Evolutionary conservation across 2,329 filamentous ascomycete species (phyloP), one percentile per base, ranked within the genome.

Genomic region (Metarhizium rileyi): DNA sequence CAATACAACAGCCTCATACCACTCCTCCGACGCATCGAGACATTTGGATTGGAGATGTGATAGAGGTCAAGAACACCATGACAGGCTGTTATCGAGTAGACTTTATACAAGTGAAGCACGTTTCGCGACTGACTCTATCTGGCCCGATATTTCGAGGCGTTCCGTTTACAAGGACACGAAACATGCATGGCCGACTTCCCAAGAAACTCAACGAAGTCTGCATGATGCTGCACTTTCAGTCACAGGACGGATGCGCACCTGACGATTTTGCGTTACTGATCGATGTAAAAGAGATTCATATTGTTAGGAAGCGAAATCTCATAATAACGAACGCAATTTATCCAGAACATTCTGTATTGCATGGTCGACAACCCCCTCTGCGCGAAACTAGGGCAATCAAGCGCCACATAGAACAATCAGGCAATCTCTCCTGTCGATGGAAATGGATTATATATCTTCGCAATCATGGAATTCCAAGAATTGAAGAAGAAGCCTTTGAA

Each of bases 301-400:
- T 83, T 0, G 56, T 67, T 2, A 53, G 62, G 1, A 62, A 70
- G 6, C 65, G 78, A 0, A 59, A 59, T 0, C 62, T 86, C 0
- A 58, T 70, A 0, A 63, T 74, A 2, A 87, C 83, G 0, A 88
- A 87, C 51, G 61, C 70, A 0, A 56, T 62, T 0, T 80, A 72
- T 41, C 74, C 75, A 0, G 50, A 60, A 0, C 65, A 67, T 44
- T 59, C 64, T 1, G 65, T 63, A 5, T 28, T 22, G 25, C 8
- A 23, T n/a, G 22, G 9, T 10, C 10, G 5, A 4, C 35, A 20
- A 38, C 20, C 6, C 35, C 35, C 4, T 20, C 2, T 9, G 35
- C 20, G 22, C 38, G 22, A 6, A 25, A 12, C 20, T 3, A 9
- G 20, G 4, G 38, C 22, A 4, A 20, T 14, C 5, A 23, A 16